Percentiles rank a stretch among this genome's conserved stretches.
These are phyloP conservation scores for Phytophthora melonis DNA, from an alignment of 352 stramenopile genomes.

Conservation along the genomic window DNA sequence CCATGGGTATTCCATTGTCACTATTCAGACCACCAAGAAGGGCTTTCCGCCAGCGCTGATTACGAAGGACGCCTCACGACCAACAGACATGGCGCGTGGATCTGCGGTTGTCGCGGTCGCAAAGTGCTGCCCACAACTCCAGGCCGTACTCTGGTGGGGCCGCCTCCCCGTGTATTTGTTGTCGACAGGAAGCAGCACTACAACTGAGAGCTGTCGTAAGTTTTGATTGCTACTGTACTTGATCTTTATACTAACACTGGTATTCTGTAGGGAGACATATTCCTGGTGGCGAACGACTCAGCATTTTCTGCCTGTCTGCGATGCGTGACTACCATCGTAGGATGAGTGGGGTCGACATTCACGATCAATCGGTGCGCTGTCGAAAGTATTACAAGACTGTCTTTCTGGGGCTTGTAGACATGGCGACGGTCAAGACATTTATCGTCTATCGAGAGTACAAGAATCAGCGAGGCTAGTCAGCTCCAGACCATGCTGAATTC, in stretches of 20 bases:
- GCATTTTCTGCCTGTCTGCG: constrained; percentile 3
- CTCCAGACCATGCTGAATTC: no score
- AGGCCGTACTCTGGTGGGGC: background rate
- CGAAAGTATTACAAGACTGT: no score
- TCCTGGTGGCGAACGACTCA: constrained; percentile 5
- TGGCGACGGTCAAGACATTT: no score
- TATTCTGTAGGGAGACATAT: constrained; percentile 9
- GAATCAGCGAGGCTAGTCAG: no score
- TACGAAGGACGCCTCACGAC: background rate
- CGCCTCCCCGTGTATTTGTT: background rate
- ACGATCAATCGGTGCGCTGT: constrained; percentile 10
- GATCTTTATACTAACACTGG: background rate
- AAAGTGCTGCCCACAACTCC: constrained; percentile 14
- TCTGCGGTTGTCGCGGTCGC: background rate
- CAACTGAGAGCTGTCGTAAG: background rate
- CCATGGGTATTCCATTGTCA: constrained; percentile 16
- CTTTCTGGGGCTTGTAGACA: no score
- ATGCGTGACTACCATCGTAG: constrained; percentile 20
- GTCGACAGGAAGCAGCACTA: background rate
- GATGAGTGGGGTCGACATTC: constrained; percentile 27
- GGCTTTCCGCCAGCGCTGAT: constrained; percentile 6
- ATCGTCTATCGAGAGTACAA: no score
- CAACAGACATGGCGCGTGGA: background rate
- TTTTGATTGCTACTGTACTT: background rate
- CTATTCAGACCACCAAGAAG: constrained; percentile 7